Evolutionary conservation across 179 eudicot genomes (phyloP), one percentile per base, ranked within the genome.

Genomic region (Beta lomatogona): DNA sequence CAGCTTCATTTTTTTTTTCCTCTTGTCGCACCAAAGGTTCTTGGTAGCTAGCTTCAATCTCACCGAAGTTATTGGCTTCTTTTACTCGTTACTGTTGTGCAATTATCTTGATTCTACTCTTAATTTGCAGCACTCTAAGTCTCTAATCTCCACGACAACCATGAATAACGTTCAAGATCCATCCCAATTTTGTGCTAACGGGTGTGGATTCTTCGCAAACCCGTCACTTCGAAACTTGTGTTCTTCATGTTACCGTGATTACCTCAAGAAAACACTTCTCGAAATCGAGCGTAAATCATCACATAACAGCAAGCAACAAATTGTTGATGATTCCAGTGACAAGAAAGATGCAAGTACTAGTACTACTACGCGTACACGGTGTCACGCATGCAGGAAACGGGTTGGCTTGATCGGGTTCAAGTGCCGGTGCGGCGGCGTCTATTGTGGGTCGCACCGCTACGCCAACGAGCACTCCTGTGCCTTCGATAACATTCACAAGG

Each of bases 121-220:
- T 0, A 1, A 31, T 31, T 31, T 2, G 36, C 36, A 31, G 36
- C 36, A 31, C 36, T 31, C 36, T 31, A 31, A 2, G n/a, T n/a
- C 36, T 31, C 1, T 36, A 36, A 36, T 36, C 41, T 36, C 41
- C 41, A 36, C 2, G 2, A 36, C 41, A 36, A 36, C 41, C 41
- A 36, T 36, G 41, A 36, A 36, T 36, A 52, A 52, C 12, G 44
- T 2, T 9, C 9, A 73, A 25, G 64, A 54, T n/a, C 69, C 0
- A 28, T 89, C 89, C 16, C 16, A 61, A 6, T 87, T 77, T 4
- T 91, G 97, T 82, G 87, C 85, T 54, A 90, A 86, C 78, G 88
- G 89, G 28, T 90, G 93, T 67, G 97, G 93, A 4, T 92, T 90
- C 75, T 91, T 82, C 71, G 94, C 93, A 46, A 68, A 86, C 4